These are phyloP conservation scores for Penicillium lividum DNA, from an alignment of 495 filamentous ascomycete species.

Conservation along the genomic window DNA sequence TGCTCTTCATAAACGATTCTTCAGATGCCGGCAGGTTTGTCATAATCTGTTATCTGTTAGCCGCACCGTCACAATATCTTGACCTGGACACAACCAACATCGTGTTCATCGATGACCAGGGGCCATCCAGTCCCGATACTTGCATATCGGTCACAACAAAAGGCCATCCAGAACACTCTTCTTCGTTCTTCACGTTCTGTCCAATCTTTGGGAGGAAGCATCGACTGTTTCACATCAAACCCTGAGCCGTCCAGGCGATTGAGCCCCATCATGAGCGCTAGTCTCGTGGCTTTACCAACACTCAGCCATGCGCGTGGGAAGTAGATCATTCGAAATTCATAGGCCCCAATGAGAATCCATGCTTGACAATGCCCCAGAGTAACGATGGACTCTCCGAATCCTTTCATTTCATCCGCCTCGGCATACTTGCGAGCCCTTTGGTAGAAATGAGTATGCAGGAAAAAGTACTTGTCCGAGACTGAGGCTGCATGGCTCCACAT, in stretches of 20 bases:
- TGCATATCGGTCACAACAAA: constrained; percentile 86
- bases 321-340: constrained; percentile 98
- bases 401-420: constrained; percentile 88
- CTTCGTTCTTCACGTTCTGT: constrained; percentile 89
- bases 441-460: constrained; percentile 11
- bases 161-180: constrained; percentile 93
- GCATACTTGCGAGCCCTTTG: constrained; percentile 54
- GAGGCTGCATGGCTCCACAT: constrained; percentile 14
- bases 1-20: constrained; percentile 82
- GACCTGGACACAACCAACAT: constrained; percentile 54
- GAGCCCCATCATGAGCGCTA: constrained; percentile 90
- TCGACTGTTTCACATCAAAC: constrained; percentile 88
- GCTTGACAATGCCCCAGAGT: constrained; percentile 79
- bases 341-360: constrained; percentile 75
- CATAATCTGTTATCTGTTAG: constrained; percentile 55
- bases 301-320: constrained; percentile 97
- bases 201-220: constrained; percentile 87
- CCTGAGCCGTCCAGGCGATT: constrained; percentile 86
- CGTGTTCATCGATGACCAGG: constrained; percentile 87
- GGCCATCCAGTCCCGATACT: constrained; percentile 99
- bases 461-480: constrained; percentile 11
- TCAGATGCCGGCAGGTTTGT: constrained; percentile 84
- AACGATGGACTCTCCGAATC: constrained; percentile 84
- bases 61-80: constrained; percentile 13
- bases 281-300: constrained; percentile 71